These are phyloP conservation scores for Euphorbia celastroides DNA, from an alignment of 441 rosid species.

Conservation along the genomic window DNA sequence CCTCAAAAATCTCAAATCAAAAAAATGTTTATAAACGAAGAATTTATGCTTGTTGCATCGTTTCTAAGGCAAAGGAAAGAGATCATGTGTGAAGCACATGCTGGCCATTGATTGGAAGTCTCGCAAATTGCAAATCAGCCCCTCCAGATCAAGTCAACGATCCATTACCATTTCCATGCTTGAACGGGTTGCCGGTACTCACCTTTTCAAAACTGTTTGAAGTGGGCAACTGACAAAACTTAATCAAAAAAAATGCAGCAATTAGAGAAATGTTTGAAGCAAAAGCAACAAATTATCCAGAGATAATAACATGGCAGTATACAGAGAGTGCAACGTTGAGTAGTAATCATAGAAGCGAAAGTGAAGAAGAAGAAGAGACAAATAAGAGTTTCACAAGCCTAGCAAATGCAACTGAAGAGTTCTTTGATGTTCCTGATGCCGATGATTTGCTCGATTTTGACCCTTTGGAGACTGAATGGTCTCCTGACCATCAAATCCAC, in stretches of 20 bases:
- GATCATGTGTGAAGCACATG: constrained; percentile 91
- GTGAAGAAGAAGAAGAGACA: constrained; percentile 19
- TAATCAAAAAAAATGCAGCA: constrained; percentile 39
- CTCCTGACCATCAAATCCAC: constrained; percentile 32
- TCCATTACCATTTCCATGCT: constrained; percentile 85
- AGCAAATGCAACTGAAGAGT: constrained; percentile 69
- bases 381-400: constrained; percentile 45
- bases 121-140: constrained; percentile 69
- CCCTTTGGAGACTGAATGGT: constrained; percentile 39
- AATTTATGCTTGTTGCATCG: constrained; percentile 84
- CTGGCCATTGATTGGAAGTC: constrained; percentile 97
- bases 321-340: constrained; percentile 23
- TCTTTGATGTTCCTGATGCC: constrained; percentile 81
- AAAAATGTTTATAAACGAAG: constrained; percentile 58
- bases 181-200: constrained; percentile 81
- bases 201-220: too few species aligned
- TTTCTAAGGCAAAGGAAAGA: constrained; percentile 65
- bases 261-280: constrained; percentile 70
- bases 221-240: too few species aligned
- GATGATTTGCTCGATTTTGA: constrained; percentile 38
- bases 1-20: too few species aligned
- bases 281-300: constrained; percentile 46
- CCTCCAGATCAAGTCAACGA: constrained; percentile 73
- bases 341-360: constrained; percentile 26
- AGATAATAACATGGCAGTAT: constrained; percentile 33